Base-by-base conservation (phyloP, 352 stramenopile species). In the Aphanomyces astaci region DNA sequence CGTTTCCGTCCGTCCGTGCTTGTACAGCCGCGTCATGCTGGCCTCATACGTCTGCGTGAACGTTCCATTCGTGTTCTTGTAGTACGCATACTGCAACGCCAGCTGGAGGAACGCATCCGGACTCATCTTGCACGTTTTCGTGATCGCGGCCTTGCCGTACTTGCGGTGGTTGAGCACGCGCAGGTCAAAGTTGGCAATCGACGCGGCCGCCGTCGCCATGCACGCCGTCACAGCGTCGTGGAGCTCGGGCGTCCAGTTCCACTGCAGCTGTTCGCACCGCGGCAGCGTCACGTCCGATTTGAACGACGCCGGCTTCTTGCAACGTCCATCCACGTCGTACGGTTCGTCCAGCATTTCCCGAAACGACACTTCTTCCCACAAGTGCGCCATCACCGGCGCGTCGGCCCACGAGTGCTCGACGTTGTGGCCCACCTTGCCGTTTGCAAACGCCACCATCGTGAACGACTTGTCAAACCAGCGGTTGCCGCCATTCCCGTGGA, bases 381-480 rank as follows among this genome's bases (percentile, higher is more conserved):
- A 77, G 51, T 96, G 89, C 4, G 87, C 88, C 63, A 96, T 86
- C 30, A 92, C 88, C 0, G 87, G 88, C 10, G 89, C 89, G 56
- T 96, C 89, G 2, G 89, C 89, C 89, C 89, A 96, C 19, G 92
- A 86, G 75, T 99, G 96, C 75, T 99, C 95, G 0, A 90, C 94
- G 56, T 97, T 88, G 68, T 98, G 85, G 19, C 94, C 96, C 53
- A 83, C 84, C 31, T 98, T 92, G 22, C 92, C 95, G 78, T 98
- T 98, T 40, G 89, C 87, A 70, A 95, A 98, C 32, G 97, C 85
- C 33, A 99, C 85, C 3, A 99, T 60, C 75, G 98, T 96, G 66
- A 99, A 94, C 4, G 86, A 95, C 79, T 99, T 99, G 78, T 99
- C 96, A 71, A 98, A 99, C 90, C 92, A 99, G 48, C 96, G 90